phyloP scores from a whole-genome alignment of 306 rosid species.

The Prunus mira region DNA sequence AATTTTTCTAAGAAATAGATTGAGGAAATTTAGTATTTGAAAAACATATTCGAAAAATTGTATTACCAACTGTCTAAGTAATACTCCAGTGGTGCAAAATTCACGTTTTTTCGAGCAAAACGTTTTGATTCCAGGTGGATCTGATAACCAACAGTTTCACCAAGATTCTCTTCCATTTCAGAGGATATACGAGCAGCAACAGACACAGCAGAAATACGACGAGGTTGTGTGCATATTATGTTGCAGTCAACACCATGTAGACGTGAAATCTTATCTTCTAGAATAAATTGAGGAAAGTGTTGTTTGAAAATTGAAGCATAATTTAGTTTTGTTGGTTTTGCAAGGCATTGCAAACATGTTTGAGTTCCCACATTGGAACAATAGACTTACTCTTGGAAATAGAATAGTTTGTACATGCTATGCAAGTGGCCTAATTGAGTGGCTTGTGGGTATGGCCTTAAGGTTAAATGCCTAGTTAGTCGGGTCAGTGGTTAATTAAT shows the following conservation, averaged over 20 bases:
- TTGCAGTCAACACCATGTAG: constrained; percentile 75
- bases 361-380: too few relatives aligned
- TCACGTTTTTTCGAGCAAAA: constrained; percentile 55
- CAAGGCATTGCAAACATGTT: too few relatives aligned
- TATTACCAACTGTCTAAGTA: constrained; percentile 86
- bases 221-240: constrained; percentile 95
- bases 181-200: constrained; percentile 90
- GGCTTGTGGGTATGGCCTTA: too few relatives aligned
- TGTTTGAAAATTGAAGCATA: constrained; percentile 34
- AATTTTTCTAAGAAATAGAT: constrained; percentile 63
- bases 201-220: constrained; percentile 94
- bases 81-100: constrained; percentile 95
- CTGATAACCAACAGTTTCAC: constrained; percentile 92
- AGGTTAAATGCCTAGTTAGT: too few relatives aligned
- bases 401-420: too few relatives aligned
- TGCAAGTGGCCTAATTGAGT: too few relatives aligned
- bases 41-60: constrained; percentile 9
- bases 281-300: constrained; percentile 91
- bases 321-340: too few relatives aligned
- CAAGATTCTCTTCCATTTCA: constrained; percentile 89
- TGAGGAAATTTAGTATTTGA: constrained; percentile 21
- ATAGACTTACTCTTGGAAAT: too few relatives aligned
- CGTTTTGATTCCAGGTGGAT: constrained; percentile 87
- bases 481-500: too few relatives aligned
- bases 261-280: constrained; percentile 72